These are phyloP conservation scores for Mycena sp. DNA, from an alignment of 1,284 basidiomycete species.

Conservation along the genomic window DNA sequence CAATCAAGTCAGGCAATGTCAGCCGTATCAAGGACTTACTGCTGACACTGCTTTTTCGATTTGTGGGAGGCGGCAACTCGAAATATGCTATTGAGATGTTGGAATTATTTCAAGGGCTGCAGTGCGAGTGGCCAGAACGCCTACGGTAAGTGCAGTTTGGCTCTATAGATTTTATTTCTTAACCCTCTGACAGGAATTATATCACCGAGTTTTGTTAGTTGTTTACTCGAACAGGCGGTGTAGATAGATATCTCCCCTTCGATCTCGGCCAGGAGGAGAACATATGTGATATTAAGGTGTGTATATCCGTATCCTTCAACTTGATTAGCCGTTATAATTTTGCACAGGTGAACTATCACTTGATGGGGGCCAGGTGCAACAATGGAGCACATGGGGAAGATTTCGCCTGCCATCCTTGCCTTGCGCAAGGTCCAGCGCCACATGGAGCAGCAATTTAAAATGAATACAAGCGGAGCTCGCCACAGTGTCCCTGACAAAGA, in stretches of 20 bases:
- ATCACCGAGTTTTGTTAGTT: conserved; percentile 42
- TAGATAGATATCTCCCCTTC: conserved; percentile 29
- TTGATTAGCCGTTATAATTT: neutral
- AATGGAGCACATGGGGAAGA: conserved; percentile 24
- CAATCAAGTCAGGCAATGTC: conserved; percentile 48
- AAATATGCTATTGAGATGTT: conserved; percentile 41
- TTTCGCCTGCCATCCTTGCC: conserved; percentile 29
- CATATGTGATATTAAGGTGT: conserved; percentile 36
- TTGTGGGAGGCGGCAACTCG: conserved; percentile 38
- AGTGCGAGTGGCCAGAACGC: conserved; percentile 39
- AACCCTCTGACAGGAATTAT: conserved; percentile 28
- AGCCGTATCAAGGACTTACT: conserved; percentile 46
- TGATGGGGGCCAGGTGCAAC: conserved; percentile 18
- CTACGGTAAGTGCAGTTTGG: conserved; percentile 32
- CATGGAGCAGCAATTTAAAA: conserved; percentile 30
- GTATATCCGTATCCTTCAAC: neutral
- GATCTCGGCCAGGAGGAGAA: conserved; percentile 38
- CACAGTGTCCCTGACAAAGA: conserved; percentile 16
- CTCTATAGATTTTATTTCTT: conserved; percentile 2
- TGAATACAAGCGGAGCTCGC: neutral
- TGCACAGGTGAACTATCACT: conserved; percentile 26
- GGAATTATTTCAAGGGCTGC: conserved; percentile 41
- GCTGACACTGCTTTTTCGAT: conserved; percentile 41
- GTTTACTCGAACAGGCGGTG: conserved; percentile 34
- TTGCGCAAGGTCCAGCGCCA: conserved; percentile 21